Evolutionary conservation across 2,329 filamentous ascomycete species (phyloP).

Genomic region (Botryosphaeria agaves): DNA sequence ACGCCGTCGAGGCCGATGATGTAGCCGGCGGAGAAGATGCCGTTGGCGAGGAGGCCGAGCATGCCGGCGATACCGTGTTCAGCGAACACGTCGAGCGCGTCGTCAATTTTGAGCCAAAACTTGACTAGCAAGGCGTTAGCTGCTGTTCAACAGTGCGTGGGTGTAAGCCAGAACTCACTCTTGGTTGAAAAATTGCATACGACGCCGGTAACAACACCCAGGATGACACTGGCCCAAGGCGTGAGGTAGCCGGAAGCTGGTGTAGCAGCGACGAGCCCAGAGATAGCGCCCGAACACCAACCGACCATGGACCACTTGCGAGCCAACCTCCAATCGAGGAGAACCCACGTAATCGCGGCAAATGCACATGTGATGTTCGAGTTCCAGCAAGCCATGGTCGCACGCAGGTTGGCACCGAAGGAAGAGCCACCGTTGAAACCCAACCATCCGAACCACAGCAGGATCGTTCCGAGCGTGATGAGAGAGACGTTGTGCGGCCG

Average conservation of each 20-base stretch:
- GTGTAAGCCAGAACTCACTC: constrained; percentile 45
- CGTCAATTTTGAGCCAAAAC: constrained; percentile 64
- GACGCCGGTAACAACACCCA: constrained; percentile 45
- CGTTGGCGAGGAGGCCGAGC: constrained; percentile 63
- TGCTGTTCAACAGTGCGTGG: not conserved
- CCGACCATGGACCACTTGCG: constrained; percentile 91
- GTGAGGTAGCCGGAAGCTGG: constrained; percentile 67
- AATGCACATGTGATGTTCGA: constrained; percentile 87
- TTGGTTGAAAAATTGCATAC: constrained; percentile 78
- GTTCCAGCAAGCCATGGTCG: constrained; percentile 97
- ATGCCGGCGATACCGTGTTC: constrained; percentile 78
- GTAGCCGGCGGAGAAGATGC: constrained; percentile 49
- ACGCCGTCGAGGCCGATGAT: constrained; percentile 62
- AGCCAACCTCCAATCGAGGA: constrained; percentile 88
- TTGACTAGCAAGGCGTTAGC: constrained; percentile 32
- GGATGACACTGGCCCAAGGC: constrained; percentile 43
- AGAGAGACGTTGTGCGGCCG: constrained; percentile 96
- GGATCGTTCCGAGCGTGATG: constrained; percentile 84
- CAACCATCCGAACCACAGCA: constrained; percentile 98
- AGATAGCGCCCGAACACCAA: constrained; percentile 80
- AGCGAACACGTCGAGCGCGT: constrained; percentile 80
- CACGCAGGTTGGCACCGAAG: constrained; percentile 86
- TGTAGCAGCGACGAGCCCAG: constrained; percentile 74
- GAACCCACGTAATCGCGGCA: constrained; percentile 78
- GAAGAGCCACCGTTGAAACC: constrained; percentile 96